A percentile compares a stretch with the other conserved stretches of the same genome.
phyloP scores from a whole-genome alignment of 2,329 filamentous ascomycete genomes.

The Grosmannia clavigera region DNA sequence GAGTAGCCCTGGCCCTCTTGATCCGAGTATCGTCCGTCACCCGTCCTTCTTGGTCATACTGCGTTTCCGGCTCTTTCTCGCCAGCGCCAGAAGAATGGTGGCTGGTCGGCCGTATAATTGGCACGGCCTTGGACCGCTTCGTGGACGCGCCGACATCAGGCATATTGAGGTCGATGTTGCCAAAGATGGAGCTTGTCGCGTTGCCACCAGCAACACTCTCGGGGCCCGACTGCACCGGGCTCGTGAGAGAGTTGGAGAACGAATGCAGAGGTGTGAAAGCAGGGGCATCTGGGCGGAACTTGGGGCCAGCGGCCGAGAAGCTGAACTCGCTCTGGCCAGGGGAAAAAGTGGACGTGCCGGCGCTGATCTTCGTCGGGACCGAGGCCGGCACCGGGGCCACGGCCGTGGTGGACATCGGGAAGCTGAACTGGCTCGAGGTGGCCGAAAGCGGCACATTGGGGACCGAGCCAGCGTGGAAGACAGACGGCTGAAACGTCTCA shows the following conservation, averaged over 20 bases:
- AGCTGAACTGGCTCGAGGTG: slow-evolving; percentile 27
- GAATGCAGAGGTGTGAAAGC: slow-evolving; percentile 54
- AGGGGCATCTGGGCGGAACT: slow-evolving; percentile 66
- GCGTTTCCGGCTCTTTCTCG: slow-evolving; percentile 15
- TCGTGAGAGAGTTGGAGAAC: slow-evolving; percentile 34
- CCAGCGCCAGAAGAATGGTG: slow-evolving; percentile 16
- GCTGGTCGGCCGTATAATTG: slow-evolving; percentile 59
- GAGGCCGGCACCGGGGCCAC: slow-evolving; percentile 27
- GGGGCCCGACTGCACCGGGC: slow-evolving; percentile 29
- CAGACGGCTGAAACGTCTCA: slow-evolving; percentile 32
- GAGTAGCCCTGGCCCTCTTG: slow-evolving; percentile 65
- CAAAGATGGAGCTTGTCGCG: slow-evolving; percentile 48
- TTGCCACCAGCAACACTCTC: slow-evolving; percentile 24
- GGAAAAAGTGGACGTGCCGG: slow-evolving; percentile 57
- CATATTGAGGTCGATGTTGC: slow-evolving; percentile 51
- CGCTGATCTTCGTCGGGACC: slow-evolving; percentile 44
- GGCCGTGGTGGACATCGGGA: slow-evolving; percentile 25
- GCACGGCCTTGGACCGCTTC: slow-evolving; percentile 72
- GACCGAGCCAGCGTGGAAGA: slow-evolving; percentile 28
- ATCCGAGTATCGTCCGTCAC: slow-evolving; percentile 54
- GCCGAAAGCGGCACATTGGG: slow-evolving; percentile 22
- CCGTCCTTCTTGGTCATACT: slow-evolving; percentile 47
- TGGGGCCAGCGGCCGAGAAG: slow-evolving; percentile 53
- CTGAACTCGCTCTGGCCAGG: slow-evolving; percentile 54
- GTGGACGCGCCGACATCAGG: slow-evolving; percentile 51